phyloP scores from a whole-genome alignment of 129 eudicot species.

The Sambucus nigra region DNA sequence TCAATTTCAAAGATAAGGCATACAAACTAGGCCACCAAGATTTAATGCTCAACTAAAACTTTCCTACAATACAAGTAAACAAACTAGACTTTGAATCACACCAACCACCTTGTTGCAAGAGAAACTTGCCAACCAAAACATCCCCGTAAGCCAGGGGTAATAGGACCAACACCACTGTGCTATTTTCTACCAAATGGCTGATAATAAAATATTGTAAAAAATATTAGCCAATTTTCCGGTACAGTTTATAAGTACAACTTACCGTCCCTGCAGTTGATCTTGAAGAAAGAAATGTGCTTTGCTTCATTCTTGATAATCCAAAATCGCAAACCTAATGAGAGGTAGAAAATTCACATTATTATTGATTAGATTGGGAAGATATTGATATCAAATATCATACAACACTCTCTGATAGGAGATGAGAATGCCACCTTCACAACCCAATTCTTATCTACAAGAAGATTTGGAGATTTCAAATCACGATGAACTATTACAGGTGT shows the following conservation, averaged over 20 bases:
- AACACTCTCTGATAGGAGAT: not conserved
- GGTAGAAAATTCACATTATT: constrained; percentile 14
- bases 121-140: constrained; percentile 30
- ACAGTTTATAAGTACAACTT: constrained; percentile 18
- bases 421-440: constrained; percentile 70
- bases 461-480: constrained; percentile 94
- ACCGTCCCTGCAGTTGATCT: constrained; percentile 98
- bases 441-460: constrained; percentile 96
- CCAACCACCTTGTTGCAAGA: constrained; percentile 26
- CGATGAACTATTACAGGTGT: constrained; percentile 93
- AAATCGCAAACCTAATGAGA: constrained; percentile 85
- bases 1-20: not conserved
- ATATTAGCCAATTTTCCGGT: constrained; percentile 9
- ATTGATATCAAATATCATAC: not conserved
- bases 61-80: constrained; percentile 4
- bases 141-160: constrained; percentile 27
- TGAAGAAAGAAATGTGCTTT: constrained; percentile 93
- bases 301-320: constrained; percentile 92
- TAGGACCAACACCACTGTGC: constrained; percentile 27
- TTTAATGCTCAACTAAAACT: not conserved
- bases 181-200: constrained; percentile 32
- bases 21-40: not conserved
- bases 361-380: constrained; percentile 1
- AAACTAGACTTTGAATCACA: constrained; percentile 20
- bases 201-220: constrained; percentile 24